phyloP scores from a whole-genome alignment of 306 rosid genomes.

The Citrullus mucosospermus region DNA sequence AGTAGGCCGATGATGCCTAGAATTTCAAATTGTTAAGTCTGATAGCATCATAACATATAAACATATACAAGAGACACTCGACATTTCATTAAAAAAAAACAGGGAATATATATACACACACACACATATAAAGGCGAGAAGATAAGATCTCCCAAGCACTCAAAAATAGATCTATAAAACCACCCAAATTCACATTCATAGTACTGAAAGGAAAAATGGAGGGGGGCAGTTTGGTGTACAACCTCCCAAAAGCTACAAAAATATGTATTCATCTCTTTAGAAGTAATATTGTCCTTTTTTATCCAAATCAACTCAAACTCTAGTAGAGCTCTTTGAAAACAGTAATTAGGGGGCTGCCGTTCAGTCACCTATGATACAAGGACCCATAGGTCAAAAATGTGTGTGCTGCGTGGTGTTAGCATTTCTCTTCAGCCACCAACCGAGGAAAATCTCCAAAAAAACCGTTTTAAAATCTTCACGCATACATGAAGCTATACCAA shows the following conservation, averaged over 20 bases:
- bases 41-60: background rate
- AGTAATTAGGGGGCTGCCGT: background rate
- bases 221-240: background rate
- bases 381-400: background rate
- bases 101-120: background rate
- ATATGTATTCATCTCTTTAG: background rate
- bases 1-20: conserved; percentile 96
- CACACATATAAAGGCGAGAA: background rate
- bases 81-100: background rate
- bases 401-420: background rate
- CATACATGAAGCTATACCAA: background rate
- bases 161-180: background rate
- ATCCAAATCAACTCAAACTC: background rate
- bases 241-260: background rate
- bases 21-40: conserved; percentile 16
- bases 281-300: background rate
- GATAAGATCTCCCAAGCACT: background rate
- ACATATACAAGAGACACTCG: background rate
- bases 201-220: background rate
- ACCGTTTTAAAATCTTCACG: background rate
- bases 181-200: background rate
- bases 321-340: background rate
- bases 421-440: background rate
- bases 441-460: background rate
- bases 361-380: background rate